phyloP scores from a whole-genome alignment of 768 basidiomycete genomes.

The Asterophora lycoperdoides region DNA sequence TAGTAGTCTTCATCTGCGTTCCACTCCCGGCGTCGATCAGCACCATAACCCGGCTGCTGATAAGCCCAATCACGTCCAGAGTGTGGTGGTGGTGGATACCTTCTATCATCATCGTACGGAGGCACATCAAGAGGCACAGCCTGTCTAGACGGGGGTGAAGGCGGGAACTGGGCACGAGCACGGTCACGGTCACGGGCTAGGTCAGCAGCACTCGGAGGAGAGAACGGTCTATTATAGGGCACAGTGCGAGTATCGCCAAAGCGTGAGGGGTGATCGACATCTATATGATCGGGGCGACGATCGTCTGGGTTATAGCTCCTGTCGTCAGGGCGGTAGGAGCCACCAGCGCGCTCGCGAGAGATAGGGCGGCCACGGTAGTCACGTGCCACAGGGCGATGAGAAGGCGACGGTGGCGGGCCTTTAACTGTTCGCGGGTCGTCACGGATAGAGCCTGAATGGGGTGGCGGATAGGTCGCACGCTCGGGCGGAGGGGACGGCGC shows the following conservation, averaged over 20 bases:
- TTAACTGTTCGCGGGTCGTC: conserved; percentile 30
- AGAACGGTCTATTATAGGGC: conserved; percentile 24
- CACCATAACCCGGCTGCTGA: conserved; percentile 14
- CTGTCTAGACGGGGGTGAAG: conserved; percentile 24
- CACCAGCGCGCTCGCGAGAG: conserved; percentile 29
- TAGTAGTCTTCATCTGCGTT: conserved; percentile 36
- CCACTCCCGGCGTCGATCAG: conserved; percentile 28
- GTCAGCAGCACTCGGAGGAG: conserved; percentile 30
- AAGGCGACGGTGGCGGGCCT: conserved; percentile 20
- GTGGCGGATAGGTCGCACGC: conserved; percentile 17
- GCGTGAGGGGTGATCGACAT: conserved; percentile 29
- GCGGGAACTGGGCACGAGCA: conserved; percentile 26
- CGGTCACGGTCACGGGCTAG: conserved; percentile 33
- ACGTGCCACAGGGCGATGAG: conserved; percentile 27
- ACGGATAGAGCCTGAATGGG: conserved; percentile 25
- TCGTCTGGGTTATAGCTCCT: conserved; percentile 29
- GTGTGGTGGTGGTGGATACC: conserved; percentile 18
- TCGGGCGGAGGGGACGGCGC: conserved; percentile 9
- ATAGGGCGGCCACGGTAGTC: conserved; percentile 23
- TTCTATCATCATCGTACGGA: conserved; percentile 32
- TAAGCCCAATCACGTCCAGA: conserved; percentile 27
- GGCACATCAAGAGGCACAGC: conserved; percentile 20
- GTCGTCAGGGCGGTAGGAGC: conserved; percentile 37
- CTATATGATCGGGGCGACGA: conserved; percentile 32
- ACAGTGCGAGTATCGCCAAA: conserved; percentile 29